Base-by-base conservation (phyloP, 352 stramenopile genomes). In the Peronospora tabacina region DNA sequence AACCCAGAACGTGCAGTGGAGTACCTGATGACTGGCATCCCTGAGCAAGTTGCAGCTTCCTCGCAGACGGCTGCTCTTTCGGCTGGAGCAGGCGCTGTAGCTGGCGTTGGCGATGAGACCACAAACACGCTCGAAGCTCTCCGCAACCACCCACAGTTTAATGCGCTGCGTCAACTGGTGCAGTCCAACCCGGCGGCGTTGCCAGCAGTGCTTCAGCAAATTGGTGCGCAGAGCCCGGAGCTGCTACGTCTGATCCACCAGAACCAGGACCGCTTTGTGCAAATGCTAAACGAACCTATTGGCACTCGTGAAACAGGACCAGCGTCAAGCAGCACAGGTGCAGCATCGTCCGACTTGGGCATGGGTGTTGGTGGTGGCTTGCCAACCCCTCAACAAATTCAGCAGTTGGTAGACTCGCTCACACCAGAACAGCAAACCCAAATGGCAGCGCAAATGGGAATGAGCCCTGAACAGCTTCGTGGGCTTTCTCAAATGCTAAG, bases 11-110 rank as follows among this genome's bases (percentile, higher is more conserved):
- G 85, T 17, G 85, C 84, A 0, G 81, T 94, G 24, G 80, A 95
- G 58, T 95, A 95, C 53, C 47, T 95, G 49, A 93, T 94, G 82
- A 91, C 84, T 32, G 77, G 82, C 26, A 92, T 94, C 39, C 81
- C 84, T 15, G 69, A 87, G 32, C 68, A 79, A 24, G 56, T 61
- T 28, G 32, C 52, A 6, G 64, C 70, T 1, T 52, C 68, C 5
- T 30, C 63, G 8, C 54, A 73, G 17, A 48, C 66, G 10, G 45
- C 63, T 7, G 24, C 52, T 30, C 30, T 63, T 22, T 55, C 50
- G 28, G 28, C 35, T 44, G 49, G 36, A 17, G 37, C 22, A 15
- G 47, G 15, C 15, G 17, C 52, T 24, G 17, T 0, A 28, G 28
- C 45, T 50, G 44, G 56, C n/a, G 49, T 39, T 13, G 41, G 35